These are phyloP conservation scores for Adansonia rubrostipa DNA, from an alignment of 441 rosid genomes.

Conservation along the genomic window DNA sequence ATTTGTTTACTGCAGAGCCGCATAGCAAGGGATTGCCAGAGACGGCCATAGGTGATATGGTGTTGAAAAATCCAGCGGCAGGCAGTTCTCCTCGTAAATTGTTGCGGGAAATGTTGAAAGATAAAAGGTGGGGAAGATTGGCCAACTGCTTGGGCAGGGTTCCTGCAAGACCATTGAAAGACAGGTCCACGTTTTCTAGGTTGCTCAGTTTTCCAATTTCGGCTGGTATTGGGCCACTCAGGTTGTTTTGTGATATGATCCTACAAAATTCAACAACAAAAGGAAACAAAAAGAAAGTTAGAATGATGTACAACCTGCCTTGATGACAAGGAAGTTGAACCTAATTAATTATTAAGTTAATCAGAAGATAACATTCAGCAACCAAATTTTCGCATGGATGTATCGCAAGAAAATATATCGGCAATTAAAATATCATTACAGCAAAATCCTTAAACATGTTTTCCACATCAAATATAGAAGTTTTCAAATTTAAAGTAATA, in stretches of 20 bases:
- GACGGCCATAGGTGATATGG: conserved; percentile 59
- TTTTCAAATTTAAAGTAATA: not conserved
- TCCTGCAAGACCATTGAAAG: conserved; percentile 56
- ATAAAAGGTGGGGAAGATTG: conserved; percentile 56
- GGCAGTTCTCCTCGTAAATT: conserved; percentile 67
- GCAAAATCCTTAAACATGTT: conserved; percentile 2
- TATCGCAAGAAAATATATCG: not conserved
- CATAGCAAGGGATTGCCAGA: conserved; percentile 66
- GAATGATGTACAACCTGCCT: not conserved
- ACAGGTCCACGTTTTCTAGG: conserved; percentile 61
- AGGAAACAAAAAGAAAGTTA: not conserved
- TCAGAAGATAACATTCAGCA: not conserved
- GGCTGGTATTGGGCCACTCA: conserved; percentile 52
- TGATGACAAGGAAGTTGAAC: not conserved
- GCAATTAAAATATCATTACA: not conserved
- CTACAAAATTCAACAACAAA: conserved; percentile 36
- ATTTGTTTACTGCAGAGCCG: conserved; percentile 62
- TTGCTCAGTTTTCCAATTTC: conserved; percentile 51
- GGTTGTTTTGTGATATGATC: conserved; percentile 56
- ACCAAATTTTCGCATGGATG: not conserved
- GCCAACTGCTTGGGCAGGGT: conserved; percentile 62
- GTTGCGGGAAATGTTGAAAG: conserved; percentile 75
- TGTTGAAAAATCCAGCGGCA: conserved; percentile 65
- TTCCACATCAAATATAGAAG: not conserved
- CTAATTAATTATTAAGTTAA: not conserved